Evolutionary conservation across 805 yeast genomes (phyloP).

Genomic region (Zygotorulaspora sp.): DNA sequence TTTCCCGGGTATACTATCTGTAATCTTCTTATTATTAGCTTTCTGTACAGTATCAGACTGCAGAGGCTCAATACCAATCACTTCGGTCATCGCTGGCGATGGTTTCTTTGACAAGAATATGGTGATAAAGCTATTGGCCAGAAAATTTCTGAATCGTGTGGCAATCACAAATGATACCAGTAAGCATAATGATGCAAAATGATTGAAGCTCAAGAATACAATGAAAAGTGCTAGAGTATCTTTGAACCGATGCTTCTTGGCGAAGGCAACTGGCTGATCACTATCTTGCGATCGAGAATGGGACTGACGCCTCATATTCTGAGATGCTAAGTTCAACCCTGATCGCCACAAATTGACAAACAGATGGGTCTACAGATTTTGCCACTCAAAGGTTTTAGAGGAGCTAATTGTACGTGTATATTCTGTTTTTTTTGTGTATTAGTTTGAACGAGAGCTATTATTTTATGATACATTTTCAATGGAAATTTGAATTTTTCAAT

Average conservation of each 20-base stretch:
- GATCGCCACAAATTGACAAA: neutral
- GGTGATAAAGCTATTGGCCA: slow-evolving; percentile 28
- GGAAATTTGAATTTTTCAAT: too few species aligned
- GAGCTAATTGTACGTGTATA: too few species aligned
- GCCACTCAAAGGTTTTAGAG: too few species aligned
- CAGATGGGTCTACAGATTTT: neutral
- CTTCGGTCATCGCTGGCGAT: slow-evolving; percentile 21
- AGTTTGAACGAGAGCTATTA: too few species aligned
- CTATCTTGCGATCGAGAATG: slow-evolving; percentile 5
- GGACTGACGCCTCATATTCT: slow-evolving; percentile 8
- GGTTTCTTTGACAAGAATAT: slow-evolving; percentile 29
- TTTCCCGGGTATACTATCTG: neutral
- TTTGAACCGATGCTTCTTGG: slow-evolving; percentile 28
- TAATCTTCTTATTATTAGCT: neutral
- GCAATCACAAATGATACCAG: slow-evolving; percentile 27
- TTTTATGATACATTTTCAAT: too few species aligned
- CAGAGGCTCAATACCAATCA: slow-evolving; percentile 13
- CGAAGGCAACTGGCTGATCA: slow-evolving; percentile 21
- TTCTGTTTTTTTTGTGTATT: too few species aligned
- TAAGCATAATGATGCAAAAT: slow-evolving; percentile 26
- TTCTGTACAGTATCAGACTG: neutral
- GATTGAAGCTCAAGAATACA: slow-evolving; percentile 33
- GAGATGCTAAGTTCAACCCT: neutral
- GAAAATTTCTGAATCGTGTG: slow-evolving; percentile 25
- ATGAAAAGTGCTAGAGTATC: slow-evolving; percentile 33